Base-by-base conservation (phyloP, 116 monocot genomes). In the Cymodocea nodosa region DNA sequence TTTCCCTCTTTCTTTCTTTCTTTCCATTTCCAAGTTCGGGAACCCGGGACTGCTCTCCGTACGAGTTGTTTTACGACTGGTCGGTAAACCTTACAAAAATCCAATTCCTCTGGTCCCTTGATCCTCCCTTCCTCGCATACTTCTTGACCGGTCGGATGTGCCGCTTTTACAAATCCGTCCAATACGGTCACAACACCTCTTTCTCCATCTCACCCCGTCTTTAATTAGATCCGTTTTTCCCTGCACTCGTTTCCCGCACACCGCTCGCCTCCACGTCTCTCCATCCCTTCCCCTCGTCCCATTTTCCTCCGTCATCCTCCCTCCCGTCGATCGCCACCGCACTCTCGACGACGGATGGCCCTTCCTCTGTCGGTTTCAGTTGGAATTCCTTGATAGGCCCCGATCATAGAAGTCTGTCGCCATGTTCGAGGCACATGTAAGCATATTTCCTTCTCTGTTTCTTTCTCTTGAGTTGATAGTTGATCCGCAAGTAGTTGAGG, bases 341-440 rank as follows among this genome's bases (percentile, higher is more conserved):
- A 4, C 6, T 11, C 44, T 6, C 44, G 44, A 44, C 44, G 44
- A 44, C 7, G 44, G 56, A 20, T 56, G 23, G n/a, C 22, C 23
- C 36, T 62, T 18, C 11, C 37, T 37, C 62, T 18, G 62, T 36
- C 37, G 62, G 9, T 19, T 17, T 37, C 62, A 13, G 50, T 11
- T 50, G 44, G 65, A 25, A 49, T 1, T 40, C 50, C 50, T 23
- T 65, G 50, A 23, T 51, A 5, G 3, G 65, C 22, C 23, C 22
- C 23, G 24, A 15, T 51, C 23, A 10, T 65, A 1, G 49, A 24
- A 50, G 35, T 64, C 50, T 22, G 68, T 23, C 54, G 61, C 63
- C 64, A 76, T 76, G 75, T 76, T 76, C 56, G 75, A 76, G 50
- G 70, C 70, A 15, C 70, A 76, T 30, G 75, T 76, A 65, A 64